Percentiles rank a stretch among this genome's conserved stretches.
These are phyloP conservation scores for Cucurbita ficifolia DNA, from an alignment of 306 rosid species.

Conservation along the genomic window DNA sequence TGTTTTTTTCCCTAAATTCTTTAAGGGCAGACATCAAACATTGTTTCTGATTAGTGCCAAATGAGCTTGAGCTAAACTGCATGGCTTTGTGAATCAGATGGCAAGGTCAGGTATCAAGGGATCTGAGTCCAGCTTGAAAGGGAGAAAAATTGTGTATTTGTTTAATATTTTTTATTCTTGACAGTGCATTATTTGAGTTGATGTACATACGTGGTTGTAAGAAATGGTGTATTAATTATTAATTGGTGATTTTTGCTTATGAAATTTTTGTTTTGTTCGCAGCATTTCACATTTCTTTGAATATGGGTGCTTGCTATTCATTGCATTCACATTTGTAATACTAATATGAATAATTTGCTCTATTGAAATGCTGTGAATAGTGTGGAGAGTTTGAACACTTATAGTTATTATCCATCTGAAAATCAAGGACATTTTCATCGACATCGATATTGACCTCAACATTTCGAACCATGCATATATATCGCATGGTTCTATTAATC, in stretches of 20 bases:
- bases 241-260: conserved; percentile 5
- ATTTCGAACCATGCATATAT: neutral
- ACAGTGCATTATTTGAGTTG: conserved; percentile 7
- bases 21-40: too few relatives aligned
- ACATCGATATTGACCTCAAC: neutral
- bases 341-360: neutral
- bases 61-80: neutral
- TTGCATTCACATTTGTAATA: conserved; percentile 26
- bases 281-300: conserved; percentile 22
- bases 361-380: neutral
- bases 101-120: conserved; percentile 83
- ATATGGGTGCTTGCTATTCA: conserved; percentile 28
- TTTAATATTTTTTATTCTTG: conserved; percentile 20
- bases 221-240: conserved; percentile 9
- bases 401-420: neutral
- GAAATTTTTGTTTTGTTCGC: conserved; percentile 17
- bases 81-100: conserved; percentile 52
- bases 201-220: neutral
- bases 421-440: too few relatives aligned
- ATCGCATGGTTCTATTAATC: neutral
- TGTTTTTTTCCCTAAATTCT: neutral
- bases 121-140: conserved; percentile 55
- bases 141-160: conserved; percentile 8
- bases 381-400: neutral
- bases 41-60: neutral